Evolutionary conservation across 208 protist species (phyloP).

Genomic region (Crithidia thermophila): DNA sequence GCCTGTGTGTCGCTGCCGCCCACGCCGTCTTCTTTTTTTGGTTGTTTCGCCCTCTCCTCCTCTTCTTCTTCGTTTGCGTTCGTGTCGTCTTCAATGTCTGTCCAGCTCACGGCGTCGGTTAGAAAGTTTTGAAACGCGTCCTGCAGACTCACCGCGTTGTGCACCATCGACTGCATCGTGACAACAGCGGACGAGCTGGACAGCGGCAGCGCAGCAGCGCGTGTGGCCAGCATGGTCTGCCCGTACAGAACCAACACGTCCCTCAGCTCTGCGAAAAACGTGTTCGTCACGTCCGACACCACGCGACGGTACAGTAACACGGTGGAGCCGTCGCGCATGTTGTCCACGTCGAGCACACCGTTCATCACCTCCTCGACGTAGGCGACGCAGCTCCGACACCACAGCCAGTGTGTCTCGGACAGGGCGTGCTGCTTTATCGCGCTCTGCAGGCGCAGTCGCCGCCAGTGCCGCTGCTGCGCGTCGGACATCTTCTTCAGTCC

Average conservation of each 20-base stretch:
- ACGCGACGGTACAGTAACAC: slow-evolving; percentile 11
- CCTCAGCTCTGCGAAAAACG: slow-evolving; percentile 16
- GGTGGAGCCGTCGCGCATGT: background rate
- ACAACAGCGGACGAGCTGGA: background rate
- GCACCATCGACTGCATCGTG: slow-evolving; percentile 7
- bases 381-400: slow-evolving; percentile 9
- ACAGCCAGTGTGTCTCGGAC: slow-evolving; percentile 36
- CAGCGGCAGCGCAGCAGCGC: slow-evolving; percentile 11
- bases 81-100: background rate
- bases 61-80: background rate
- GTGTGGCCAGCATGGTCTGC: slow-evolving; percentile 8
- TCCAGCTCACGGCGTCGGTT: background rate
- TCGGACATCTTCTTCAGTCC: slow-evolving; percentile 14
- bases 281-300: slow-evolving; percentile 6
- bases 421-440: slow-evolving; percentile 20
- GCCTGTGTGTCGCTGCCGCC: background rate
- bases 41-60: background rate
- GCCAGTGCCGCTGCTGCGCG: slow-evolving; percentile 23
- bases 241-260: slow-evolving; percentile 14
- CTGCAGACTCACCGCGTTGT: slow-evolving; percentile 24
- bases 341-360: background rate
- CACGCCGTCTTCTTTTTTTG: background rate
- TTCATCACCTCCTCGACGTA: slow-evolving; percentile 10
- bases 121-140: slow-evolving; percentile 5
- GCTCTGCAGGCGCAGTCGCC: background rate